Conservation (phyloP, 179 eudicot genomes). For the Spergularia azorica region DNA sequence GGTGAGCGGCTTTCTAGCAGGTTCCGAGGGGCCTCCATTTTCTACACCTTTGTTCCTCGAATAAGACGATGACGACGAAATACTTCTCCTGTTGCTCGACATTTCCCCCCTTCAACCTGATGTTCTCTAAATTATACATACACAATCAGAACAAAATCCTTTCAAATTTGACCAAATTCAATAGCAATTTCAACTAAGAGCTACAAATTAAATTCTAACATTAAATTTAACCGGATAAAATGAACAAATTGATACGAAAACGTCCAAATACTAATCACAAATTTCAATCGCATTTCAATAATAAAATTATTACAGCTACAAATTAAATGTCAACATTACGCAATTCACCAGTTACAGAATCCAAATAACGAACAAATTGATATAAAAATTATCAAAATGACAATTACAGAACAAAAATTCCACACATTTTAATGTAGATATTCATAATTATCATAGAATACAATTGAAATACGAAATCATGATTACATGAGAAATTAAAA, state of each 20-base stretch:
- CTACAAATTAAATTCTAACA: no score
- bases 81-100: slow-evolving; percentile 43
- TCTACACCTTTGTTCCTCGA: slow-evolving; percentile 27
- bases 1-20: slow-evolving; percentile 13
- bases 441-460: neutral
- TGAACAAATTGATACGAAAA: no score
- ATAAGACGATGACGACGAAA: slow-evolving; percentile 22
- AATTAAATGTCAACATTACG: neutral
- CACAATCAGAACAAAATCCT: neutral
- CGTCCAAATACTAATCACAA: no score
- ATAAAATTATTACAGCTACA: no score
- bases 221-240: no score
- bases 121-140: slow-evolving; percentile 1
- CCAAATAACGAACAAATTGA: neutral
- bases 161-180: no score
- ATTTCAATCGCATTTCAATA: no score
- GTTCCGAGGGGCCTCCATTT: slow-evolving; percentile 30
- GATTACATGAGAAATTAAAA: neutral
- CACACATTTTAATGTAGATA: neutral
- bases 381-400: neutral
- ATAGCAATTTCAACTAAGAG: no score
- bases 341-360: neutral
- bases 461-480: neutral
- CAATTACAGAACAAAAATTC: neutral
- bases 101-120: slow-evolving; percentile 27